Evolutionary conservation across 2,329 filamentous ascomycete species (phyloP).

Genomic region (Penicillium concentricum): DNA sequence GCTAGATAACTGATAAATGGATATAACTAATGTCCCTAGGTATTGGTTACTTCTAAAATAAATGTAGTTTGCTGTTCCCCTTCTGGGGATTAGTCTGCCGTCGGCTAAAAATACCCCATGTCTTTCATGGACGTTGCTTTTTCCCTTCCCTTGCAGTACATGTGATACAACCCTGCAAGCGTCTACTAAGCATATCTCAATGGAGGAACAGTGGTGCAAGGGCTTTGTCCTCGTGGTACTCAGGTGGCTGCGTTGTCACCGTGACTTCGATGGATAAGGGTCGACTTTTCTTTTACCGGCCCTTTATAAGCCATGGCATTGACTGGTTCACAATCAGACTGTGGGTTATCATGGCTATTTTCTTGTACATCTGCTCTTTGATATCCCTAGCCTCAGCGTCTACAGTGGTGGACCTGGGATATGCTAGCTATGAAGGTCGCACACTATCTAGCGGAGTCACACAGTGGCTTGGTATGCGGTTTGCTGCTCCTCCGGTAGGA

Average conservation of each 20-base stretch:
- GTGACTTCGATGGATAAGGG: background rate
- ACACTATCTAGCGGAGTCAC: slow-evolving; percentile 58
- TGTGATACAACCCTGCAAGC: slow-evolving; percentile 4
- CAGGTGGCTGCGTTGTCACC: background rate
- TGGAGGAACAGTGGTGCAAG: background rate
- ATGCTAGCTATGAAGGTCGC: slow-evolving; percentile 64
- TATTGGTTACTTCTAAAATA: no score
- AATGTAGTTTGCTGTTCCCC: background rate
- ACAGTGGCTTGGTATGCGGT: slow-evolving; percentile 74
- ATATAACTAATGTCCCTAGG: no score
- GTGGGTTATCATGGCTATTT: slow-evolving; percentile 10
- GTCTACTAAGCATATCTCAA: background rate
- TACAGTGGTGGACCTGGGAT: slow-evolving; percentile 60
- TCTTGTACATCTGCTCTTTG: slow-evolving; percentile 17
- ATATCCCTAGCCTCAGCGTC: slow-evolving; percentile 22
- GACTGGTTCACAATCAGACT: slow-evolving; percentile 1
- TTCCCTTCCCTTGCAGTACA: background rate
- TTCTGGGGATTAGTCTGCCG: no score
- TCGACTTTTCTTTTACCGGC: background rate
- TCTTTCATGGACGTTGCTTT: background rate
- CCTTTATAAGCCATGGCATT: slow-evolving; percentile 7
- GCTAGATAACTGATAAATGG: no score
- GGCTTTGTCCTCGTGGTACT: background rate
- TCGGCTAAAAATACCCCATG: background rate
- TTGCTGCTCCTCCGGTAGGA: slow-evolving; percentile 67